Conservation (phyloP, 768 basidiomycete genomes). For the Kwoniella bestiolae region DNA sequence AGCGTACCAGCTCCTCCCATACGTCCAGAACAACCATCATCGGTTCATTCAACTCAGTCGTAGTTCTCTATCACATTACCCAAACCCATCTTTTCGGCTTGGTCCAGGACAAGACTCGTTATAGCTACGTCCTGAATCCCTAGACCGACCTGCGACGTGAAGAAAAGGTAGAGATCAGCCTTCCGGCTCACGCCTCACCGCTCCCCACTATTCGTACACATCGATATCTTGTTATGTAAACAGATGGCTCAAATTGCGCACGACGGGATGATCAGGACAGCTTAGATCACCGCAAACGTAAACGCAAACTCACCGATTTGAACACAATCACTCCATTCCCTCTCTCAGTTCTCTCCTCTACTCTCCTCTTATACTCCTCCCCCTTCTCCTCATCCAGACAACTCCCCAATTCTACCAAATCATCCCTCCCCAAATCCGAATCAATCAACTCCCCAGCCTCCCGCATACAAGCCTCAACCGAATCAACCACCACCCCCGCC, state of each 20-base stretch:
- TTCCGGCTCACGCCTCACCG: no score
- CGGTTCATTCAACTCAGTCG: slow-evolving; percentile 1
- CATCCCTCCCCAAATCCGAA: slow-evolving; percentile 57
- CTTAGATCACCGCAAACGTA: no score
- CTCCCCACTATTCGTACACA: no score
- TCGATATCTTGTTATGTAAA: no score
- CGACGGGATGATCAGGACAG: no score
- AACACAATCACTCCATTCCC: slow-evolving; percentile 67
- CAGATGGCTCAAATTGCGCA: no score
- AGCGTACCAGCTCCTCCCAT: no score
- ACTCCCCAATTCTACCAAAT: slow-evolving; percentile 73
- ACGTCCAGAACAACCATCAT: neutral
- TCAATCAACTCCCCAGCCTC: slow-evolving; percentile 85
- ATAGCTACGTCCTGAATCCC: slow-evolving; percentile 88
- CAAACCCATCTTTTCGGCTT: slow-evolving; percentile 64
- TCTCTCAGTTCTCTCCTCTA: slow-evolving; percentile 58
- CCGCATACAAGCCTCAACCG: slow-evolving; percentile 67
- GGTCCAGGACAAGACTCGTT: slow-evolving; percentile 68
- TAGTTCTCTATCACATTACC: slow-evolving; percentile 59
- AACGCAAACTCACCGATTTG: slow-evolving; percentile 68
- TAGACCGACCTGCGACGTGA: slow-evolving; percentile 63
- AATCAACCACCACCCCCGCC: slow-evolving; percentile 72
- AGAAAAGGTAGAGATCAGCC: neutral
- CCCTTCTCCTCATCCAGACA: slow-evolving; percentile 57
- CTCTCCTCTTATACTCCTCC: slow-evolving; percentile 8